Evolutionary conservation across 1,284 basidiomycete genomes (phyloP).

Genomic region (Ustanciosporium gigantosporum): DNA sequence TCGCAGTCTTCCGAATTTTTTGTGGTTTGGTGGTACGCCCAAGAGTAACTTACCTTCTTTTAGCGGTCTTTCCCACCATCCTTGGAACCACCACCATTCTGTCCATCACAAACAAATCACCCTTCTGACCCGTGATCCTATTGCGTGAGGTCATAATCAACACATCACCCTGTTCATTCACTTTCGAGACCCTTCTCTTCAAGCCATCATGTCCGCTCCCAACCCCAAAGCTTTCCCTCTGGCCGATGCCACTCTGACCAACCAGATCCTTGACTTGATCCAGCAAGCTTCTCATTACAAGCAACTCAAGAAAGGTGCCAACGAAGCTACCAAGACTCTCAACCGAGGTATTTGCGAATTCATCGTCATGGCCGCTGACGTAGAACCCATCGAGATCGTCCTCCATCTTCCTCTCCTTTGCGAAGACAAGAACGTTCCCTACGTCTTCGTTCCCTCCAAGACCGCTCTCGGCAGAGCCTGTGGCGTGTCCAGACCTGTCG

Average conservation of each 20-base stretch:
- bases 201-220: constrained; percentile 41
- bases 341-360: constrained; percentile 99
- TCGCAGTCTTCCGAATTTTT: too few relatives aligned
- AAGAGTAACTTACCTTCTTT: too few relatives aligned
- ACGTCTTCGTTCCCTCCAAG: constrained; percentile 92
- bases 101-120: constrained; percentile 5
- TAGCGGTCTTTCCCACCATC: too few relatives aligned
- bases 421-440: constrained; percentile 99
- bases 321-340: constrained; percentile 92
- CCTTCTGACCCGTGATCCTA: constrained; percentile 46
- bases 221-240: constrained; percentile 89
- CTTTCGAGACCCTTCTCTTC: neutral
- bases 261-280: constrained; percentile 73
- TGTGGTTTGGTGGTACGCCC: too few relatives aligned
- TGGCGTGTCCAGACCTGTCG: constrained; percentile 92
- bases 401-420: constrained; percentile 95
- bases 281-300: constrained; percentile 74
- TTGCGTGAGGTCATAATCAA: constrained; percentile 38
- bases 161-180: neutral
- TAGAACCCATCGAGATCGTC: constrained; percentile 96
- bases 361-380: constrained; percentile 87
- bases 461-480: constrained; percentile 94
- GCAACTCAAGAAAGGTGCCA: constrained; percentile 97
- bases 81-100: too few relatives aligned
- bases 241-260: constrained; percentile 85